Evolutionary conservation across 2,329 filamentous ascomycete species (phyloP).

Genomic region (Penicillium paneum): DNA sequence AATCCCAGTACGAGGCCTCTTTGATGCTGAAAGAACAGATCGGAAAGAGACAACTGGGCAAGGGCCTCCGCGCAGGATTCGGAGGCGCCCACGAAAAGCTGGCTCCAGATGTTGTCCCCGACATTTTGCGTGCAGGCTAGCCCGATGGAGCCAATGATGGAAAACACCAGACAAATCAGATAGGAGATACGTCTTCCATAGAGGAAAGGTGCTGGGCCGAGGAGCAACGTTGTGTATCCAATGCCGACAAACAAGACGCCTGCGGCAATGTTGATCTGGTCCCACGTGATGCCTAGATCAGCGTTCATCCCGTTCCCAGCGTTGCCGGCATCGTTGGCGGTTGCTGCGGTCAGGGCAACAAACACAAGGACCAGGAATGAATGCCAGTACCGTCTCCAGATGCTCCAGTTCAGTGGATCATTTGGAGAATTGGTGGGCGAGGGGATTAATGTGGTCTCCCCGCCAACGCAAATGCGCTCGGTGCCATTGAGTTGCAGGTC

Average conservation of each 20-base stretch:
- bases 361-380: conserved; percentile 53
- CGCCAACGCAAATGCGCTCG: conserved; percentile 25
- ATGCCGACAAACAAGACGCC: conserved; percentile 57
- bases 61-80: conserved; percentile 57
- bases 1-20: conserved; percentile 54
- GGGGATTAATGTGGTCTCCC: conserved; percentile 53
- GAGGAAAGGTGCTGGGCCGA: conserved; percentile 53
- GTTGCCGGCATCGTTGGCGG: conserved; percentile 55
- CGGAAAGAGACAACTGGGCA: conserved; percentile 56
- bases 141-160: conserved; percentile 54
- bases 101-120: conserved; percentile 53
- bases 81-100: conserved; percentile 57
- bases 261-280: conserved; percentile 55
- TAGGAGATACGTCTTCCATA: conserved; percentile 57
- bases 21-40: conserved; percentile 58
- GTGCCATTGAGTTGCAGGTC: conserved; percentile 26
- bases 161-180: conserved; percentile 50
- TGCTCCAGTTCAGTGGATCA: conserved; percentile 54
- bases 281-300: conserved; percentile 52
- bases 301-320: conserved; percentile 51
- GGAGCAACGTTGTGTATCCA: conserved; percentile 55
- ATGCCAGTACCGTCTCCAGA: conserved; percentile 51
- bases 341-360: conserved; percentile 55
- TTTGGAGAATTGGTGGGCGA: conserved; percentile 54
- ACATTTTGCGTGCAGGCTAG: conserved; percentile 47